Conservation (phyloP, 768 basidiomycete genomes). For the Fomitopsis pulvina region DNA sequence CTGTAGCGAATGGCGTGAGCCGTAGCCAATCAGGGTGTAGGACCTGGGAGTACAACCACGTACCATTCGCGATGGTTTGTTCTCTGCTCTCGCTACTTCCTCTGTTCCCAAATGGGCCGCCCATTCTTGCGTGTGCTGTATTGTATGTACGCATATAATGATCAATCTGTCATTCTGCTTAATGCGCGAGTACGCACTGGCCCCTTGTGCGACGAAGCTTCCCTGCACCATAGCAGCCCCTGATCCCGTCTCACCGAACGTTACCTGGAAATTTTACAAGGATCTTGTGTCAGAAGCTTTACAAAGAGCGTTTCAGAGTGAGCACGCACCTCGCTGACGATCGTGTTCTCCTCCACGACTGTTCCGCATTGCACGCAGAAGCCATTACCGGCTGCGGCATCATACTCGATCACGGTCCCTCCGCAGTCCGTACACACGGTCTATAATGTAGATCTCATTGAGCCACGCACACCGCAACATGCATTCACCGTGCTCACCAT, state of each 20-base stretch:
- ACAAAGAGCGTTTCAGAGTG: neutral
- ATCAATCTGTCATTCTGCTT: neutral
- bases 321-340: conserved; percentile 67
- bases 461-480: no score
- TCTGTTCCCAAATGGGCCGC: conserved; percentile 75
- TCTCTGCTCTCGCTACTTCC: conserved; percentile 80
- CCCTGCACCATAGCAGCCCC: conserved; percentile 97
- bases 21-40: neutral
- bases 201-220: conserved; percentile 83
- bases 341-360: conserved; percentile 88
- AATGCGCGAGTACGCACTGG: conserved; percentile 53
- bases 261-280: conserved; percentile 49
- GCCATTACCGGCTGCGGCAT: conserved; percentile 76
- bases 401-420: conserved; percentile 81
- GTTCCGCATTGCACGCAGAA: conserved; percentile 84
- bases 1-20: conserved; percentile 32
- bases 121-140: conserved; percentile 75
- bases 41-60: conserved; percentile 16
- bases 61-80: conserved; percentile 88
- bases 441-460: no score
- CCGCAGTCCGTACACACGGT: conserved; percentile 72
- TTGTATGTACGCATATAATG: conserved; percentile 1
- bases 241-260: conserved; percentile 87
- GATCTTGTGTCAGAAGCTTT: neutral
- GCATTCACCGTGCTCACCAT: no score